Percentiles rank a stretch among this genome's conserved stretches.
Evolutionary conservation across 2,329 filamentous ascomycete species (phyloP).

Genomic region (Penicillium capsulatum): DNA sequence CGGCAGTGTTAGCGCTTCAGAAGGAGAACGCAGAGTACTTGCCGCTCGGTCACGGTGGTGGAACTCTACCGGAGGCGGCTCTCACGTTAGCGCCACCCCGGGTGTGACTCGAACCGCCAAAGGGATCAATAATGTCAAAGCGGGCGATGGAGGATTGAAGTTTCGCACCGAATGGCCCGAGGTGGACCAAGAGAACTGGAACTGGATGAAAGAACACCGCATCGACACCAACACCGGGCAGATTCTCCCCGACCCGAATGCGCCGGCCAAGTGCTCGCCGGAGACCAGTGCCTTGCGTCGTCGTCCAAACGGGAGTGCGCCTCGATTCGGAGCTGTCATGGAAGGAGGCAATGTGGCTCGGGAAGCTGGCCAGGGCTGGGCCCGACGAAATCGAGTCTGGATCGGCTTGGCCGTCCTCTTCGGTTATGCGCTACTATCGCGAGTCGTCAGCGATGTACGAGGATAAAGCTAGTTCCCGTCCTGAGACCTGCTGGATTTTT

Average conservation of each 20-base stretch:
- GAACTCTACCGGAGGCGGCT: conserved; percentile 91
- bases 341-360: conserved; percentile 70
- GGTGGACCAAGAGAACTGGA: conserved; percentile 81
- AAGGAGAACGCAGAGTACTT: conserved; percentile 71
- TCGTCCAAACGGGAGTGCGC: conserved; percentile 56
- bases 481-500: too few species aligned
- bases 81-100: conserved; percentile 50
- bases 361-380: conserved; percentile 77
- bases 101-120: conserved; percentile 55
- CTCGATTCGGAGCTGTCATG: conserved; percentile 61
- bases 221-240: conserved; percentile 75
- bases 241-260: conserved; percentile 52
- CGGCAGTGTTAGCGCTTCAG: conserved; percentile 73
- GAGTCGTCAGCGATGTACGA: conserved; percentile 60
- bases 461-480: conserved; percentile 25
- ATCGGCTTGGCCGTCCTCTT: conserved; percentile 68
- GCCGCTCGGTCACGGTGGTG: conserved; percentile 83
- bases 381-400: conserved; percentile 73
- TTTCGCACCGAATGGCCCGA: conserved; percentile 89
- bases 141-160: conserved; percentile 86
- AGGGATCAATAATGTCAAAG: conserved; percentile 75
- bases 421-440: conserved; percentile 75
- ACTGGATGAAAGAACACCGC: conserved; percentile 79
- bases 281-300: conserved; percentile 61
- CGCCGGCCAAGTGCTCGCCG: conserved; percentile 56